These are phyloP conservation scores for Fragosphaeria purpurea DNA, from an alignment of 2,329 filamentous ascomycete genomes.

Conservation along the genomic window DNA sequence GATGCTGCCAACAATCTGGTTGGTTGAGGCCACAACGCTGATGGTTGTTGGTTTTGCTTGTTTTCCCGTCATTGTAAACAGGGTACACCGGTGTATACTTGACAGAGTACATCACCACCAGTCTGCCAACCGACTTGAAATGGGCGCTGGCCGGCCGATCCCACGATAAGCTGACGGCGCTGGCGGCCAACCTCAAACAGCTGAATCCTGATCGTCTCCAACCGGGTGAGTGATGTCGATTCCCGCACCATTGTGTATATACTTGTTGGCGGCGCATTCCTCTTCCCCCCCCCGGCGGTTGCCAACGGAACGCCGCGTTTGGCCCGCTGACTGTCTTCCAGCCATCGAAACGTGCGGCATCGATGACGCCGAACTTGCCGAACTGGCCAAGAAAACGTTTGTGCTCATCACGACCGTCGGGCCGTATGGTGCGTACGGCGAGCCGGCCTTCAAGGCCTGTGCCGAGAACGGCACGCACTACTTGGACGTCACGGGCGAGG, in stretches of 20 bases:
- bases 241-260: too few species aligned
- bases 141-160: conserved; percentile 86
- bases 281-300: too few species aligned
- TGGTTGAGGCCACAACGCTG: too few species aligned
- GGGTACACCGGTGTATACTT: conserved; percentile 78
- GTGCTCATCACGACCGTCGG: conserved; percentile 50
- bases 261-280: too few species aligned
- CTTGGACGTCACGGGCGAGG: conserved; percentile 52
- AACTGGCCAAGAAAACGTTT: conserved; percentile 45
- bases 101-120: conserved; percentile 62
- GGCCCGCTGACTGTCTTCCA: conserved; percentile 12
- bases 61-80: conserved; percentile 14
- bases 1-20: neutral
- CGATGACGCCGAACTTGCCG: conserved; percentile 33
- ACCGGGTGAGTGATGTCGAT: conserved; percentile 42
- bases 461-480: conserved; percentile 55
- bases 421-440: conserved; percentile 47
- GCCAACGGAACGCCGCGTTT: too few species aligned
- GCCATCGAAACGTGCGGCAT: conserved; percentile 44
- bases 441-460: conserved; percentile 50
- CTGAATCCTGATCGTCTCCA: conserved; percentile 59
- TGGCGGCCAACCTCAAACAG: conserved; percentile 57
- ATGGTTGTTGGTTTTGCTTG: too few species aligned
- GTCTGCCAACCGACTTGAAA: conserved; percentile 65
- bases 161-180: conserved; percentile 57